phyloP scores from a whole-genome alignment of 306 rosid genomes.

The Mimosa bimucronata region DNA sequence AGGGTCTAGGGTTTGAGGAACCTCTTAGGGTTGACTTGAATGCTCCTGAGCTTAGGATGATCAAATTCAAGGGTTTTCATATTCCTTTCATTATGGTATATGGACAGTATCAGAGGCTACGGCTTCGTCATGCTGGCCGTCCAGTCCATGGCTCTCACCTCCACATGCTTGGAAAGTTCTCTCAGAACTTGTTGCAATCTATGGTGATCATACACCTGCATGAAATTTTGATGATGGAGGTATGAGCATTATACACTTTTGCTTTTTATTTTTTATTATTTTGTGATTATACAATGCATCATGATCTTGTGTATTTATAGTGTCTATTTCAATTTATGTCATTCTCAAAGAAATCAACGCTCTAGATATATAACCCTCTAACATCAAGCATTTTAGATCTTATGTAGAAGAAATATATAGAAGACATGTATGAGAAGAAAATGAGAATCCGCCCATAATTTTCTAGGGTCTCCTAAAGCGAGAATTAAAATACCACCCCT shows the following conservation, averaged over 20 bases:
- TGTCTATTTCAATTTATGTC: neutral
- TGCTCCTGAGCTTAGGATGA: neutral
- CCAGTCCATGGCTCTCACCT: neutral
- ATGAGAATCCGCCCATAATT: too few species aligned
- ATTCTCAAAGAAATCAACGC: too few species aligned
- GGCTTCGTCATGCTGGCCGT: neutral
- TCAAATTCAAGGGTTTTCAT: neutral
- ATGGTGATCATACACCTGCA: neutral
- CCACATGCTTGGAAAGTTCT: conserved; percentile 7
- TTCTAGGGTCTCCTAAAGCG: too few species aligned
- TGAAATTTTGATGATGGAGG: neutral
- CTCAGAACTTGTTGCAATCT: neutral
- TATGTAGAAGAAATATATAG: neutral
- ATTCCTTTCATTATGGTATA: neutral
- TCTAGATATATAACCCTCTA: too few species aligned
- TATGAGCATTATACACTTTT: neutral
- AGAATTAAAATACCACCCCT: too few species aligned
- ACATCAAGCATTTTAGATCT: neutral
- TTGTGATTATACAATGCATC: neutral
- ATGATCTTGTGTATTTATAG: neutral
- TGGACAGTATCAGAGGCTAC: neutral
- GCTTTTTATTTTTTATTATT: neutral
- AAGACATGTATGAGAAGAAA: too few species aligned
- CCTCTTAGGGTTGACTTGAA: neutral
- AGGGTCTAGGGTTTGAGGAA: neutral